Evolutionary conservation across 139 green algal genomes (phyloP), one percentile per base, ranked within the genome.

Genomic region (Volvox africanus): DNA sequence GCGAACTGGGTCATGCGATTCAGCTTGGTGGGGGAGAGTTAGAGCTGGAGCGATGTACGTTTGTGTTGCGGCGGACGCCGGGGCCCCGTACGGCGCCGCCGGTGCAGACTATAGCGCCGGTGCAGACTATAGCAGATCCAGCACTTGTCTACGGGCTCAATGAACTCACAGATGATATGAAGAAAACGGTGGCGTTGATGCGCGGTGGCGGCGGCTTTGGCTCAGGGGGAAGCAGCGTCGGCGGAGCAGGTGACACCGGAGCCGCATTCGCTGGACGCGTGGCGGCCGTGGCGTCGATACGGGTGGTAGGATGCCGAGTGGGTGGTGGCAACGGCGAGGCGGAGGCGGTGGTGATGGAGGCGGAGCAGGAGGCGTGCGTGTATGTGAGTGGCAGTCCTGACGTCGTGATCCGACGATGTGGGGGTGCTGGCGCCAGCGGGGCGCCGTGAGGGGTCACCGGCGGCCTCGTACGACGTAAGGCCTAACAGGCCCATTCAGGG

Each of bases 271-370:
- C 69, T 12, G 71, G 18, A 32, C 26, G 37, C 13, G 84, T 62
- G 69, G 33, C 69, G 61, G 61, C 81, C 2, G 12, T n/a, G 61
- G 81, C 16, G 30, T 32, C 44, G 61, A 12, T 87, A 32, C 13
- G 61, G 61, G 61, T 61, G 61, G 61, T 61, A 28, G 81, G 21
- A 32, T 50, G 61, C n/a, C 26, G 81, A 2, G 61, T 35, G 13
- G 81, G 30, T 76, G 61, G 30, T 2, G 69, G 28, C 44, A 55
- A 55, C n/a, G 83, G 36, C 36, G 82, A 62, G 32, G 83, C 26
- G 3, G 83, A 28, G 67, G 84, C n/a, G 69, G 84, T 82, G 84
- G 71, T 82, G 84, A 19, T 89, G 69, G 69, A 89, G 84, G 84
- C 69, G 84, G 84, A 36, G 37, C 1, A 22, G 14, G 84, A 79